Conservation (phyloP, 2,329 filamentous ascomycete species). For the Xylariaceae sp. region DNA sequence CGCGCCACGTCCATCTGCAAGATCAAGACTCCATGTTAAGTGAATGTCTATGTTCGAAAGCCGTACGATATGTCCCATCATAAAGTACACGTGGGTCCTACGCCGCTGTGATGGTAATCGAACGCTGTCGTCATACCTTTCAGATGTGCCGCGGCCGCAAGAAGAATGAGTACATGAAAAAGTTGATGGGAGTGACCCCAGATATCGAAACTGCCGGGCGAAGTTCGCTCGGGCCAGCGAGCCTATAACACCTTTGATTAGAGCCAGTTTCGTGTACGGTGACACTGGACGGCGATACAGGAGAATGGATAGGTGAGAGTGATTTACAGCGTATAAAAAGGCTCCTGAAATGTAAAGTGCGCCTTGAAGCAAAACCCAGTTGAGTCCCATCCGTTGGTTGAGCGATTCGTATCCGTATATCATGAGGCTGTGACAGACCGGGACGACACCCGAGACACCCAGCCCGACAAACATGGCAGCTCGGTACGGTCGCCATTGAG, state of each 20-base stretch:
- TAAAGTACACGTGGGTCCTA: slow-evolving; percentile 48
- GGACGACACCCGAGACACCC: slow-evolving; percentile 79
- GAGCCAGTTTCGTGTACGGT: background rate
- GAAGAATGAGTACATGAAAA: slow-evolving; percentile 85
- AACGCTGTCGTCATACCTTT: slow-evolving; percentile 80
- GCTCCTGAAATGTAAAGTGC: slow-evolving; percentile 83
- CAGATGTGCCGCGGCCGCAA: slow-evolving; percentile 79
- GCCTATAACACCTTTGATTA: slow-evolving; percentile 41
- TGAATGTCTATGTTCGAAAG: no score
- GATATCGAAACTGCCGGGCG: slow-evolving; percentile 80
- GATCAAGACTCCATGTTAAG: background rate
- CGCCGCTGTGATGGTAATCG: slow-evolving; percentile 71
- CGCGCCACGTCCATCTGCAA: slow-evolving; percentile 6
- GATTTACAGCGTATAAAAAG: slow-evolving; percentile 73
- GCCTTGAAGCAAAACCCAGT: slow-evolving; percentile 78
- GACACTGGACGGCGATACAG: no score
- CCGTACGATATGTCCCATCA: background rate
- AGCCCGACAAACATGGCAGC: slow-evolving; percentile 87
- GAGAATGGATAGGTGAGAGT: no score
- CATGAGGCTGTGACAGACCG: slow-evolving; percentile 72
- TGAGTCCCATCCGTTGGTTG: slow-evolving; percentile 71
- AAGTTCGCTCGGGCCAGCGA: slow-evolving; percentile 78
- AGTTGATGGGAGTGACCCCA: slow-evolving; percentile 94
- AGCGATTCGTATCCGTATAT: slow-evolving; percentile 67
- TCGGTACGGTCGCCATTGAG: slow-evolving; percentile 78